phyloP scores from a whole-genome alignment of 2,329 filamentous ascomycete genomes.

The Colletotrichum navitas region DNA sequence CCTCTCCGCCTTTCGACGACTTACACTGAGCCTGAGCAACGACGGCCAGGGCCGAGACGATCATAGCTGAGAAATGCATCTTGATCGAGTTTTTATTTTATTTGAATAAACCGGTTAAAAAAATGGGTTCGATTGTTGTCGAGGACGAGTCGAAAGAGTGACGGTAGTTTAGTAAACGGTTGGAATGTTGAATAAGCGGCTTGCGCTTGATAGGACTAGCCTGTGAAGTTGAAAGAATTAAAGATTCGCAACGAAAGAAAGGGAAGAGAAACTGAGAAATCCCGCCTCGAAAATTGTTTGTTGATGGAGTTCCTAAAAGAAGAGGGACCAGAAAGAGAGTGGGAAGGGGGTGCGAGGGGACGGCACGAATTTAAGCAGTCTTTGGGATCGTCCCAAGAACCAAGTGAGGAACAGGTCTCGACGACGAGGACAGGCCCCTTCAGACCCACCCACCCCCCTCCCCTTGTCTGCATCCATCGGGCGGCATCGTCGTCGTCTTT shows the following conservation, averaged over 20 bases:
- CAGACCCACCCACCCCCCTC: slow-evolving; percentile 27
- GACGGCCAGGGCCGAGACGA: slow-evolving; percentile 62
- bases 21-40: slow-evolving; percentile 58
- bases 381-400: slow-evolving; percentile 53
- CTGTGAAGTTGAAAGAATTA: slow-evolving; percentile 49
- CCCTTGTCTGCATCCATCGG: slow-evolving; percentile 46
- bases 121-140: slow-evolving; percentile 17
- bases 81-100: slow-evolving; percentile 51
- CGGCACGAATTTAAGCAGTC: slow-evolving; percentile 59
- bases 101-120: slow-evolving; percentile 44
- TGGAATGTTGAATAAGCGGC: slow-evolving; percentile 53
- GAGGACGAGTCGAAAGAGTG: slow-evolving; percentile 45
- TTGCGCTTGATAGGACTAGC: slow-evolving; percentile 66
- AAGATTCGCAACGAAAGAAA: slow-evolving; percentile 44
- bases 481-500: slow-evolving; percentile 32
- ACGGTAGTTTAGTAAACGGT: slow-evolving; percentile 32
- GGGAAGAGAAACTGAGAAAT: slow-evolving; percentile 45
- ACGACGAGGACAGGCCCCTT: slow-evolving; percentile 29
- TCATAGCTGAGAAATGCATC: slow-evolving; percentile 66
- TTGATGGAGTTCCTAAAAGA: slow-evolving; percentile 18
- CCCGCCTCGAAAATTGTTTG: slow-evolving; percentile 28
- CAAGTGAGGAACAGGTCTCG: neutral
- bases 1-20: neutral
- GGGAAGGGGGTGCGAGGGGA: slow-evolving; percentile 46
- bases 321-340: slow-evolving; percentile 49